A percentile compares a stretch with the other conserved stretches of the same genome.
Evolutionary conservation across 169 alveolate species (phyloP).

Genomic region (Cryptosporidium viatorum): DNA sequence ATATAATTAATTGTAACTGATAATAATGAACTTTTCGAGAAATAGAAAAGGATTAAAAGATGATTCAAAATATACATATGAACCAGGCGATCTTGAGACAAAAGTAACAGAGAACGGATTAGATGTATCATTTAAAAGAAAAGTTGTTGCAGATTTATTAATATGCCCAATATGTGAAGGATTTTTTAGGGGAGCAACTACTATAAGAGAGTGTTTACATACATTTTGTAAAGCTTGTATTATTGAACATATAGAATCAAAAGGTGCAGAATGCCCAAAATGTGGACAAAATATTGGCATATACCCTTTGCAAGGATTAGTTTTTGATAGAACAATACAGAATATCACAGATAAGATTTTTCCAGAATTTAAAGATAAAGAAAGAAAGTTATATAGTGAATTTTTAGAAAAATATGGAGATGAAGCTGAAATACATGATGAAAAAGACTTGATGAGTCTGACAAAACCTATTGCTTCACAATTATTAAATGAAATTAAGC

Average conservation of each 20-base stretch:
- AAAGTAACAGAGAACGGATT: slow-evolving; percentile 67
- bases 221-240: slow-evolving; percentile 81
- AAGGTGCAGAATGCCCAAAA: slow-evolving; percentile 78
- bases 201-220: slow-evolving; percentile 81
- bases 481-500: slow-evolving; percentile 1
- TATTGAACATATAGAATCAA: slow-evolving; percentile 68
- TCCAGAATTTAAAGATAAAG: slow-evolving; percentile 78
- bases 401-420: slow-evolving; percentile 40
- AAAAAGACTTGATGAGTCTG: slow-evolving; percentile 5
- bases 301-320: slow-evolving; percentile 53
- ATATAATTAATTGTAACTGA: too few relatives aligned
- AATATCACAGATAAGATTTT: slow-evolving; percentile 80
- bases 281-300: slow-evolving; percentile 73
- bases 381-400: slow-evolving; percentile 27
- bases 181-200: slow-evolving; percentile 80
- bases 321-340: slow-evolving; percentile 79
- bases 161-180: slow-evolving; percentile 80
- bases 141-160: slow-evolving; percentile 74
- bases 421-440: background rate
- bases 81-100: slow-evolving; percentile 65
- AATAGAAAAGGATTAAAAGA: slow-evolving; percentile 13
- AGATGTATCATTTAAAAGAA: slow-evolving; percentile 76
- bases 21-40: slow-evolving; percentile 20
- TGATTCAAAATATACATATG: slow-evolving; percentile 14
- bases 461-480: slow-evolving; percentile 2